These are phyloP conservation scores for Clavispora fructus DNA, from an alignment of 805 yeast genomes.

Conservation along the genomic window DNA sequence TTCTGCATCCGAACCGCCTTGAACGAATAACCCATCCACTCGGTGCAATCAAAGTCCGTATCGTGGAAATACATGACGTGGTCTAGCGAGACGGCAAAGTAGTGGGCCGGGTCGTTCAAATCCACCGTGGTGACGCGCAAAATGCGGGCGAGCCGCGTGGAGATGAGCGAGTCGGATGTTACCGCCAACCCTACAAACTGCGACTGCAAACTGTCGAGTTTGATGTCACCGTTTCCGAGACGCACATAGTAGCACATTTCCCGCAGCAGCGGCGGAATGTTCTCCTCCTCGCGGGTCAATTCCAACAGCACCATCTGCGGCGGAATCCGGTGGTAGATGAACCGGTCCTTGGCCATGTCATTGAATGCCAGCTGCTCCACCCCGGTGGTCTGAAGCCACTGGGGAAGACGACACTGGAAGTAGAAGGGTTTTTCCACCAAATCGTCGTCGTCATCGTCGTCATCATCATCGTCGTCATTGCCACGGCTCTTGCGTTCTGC, in stretches of 20 bases:
- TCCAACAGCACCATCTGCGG: constrained; percentile 27
- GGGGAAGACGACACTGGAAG: constrained; percentile 29
- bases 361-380: constrained; percentile 2
- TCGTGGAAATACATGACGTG: constrained; percentile 65
- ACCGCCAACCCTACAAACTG: constrained; percentile 56
- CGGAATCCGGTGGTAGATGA: constrained; percentile 27
- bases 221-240: constrained; percentile 20
- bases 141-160: constrained; percentile 48
- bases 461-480: constrained; percentile 22
- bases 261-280: constrained; percentile 20
- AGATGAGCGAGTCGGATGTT: constrained; percentile 52
- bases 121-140: constrained; percentile 35
- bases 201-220: constrained; percentile 14
- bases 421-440: constrained; percentile 25
- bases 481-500: constrained; percentile 2
- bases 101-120: constrained; percentile 18
- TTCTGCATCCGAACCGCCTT: constrained; percentile 45
- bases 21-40: constrained; percentile 50
- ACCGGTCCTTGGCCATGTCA: constrained; percentile 4
- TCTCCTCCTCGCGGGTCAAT: constrained; percentile 21
- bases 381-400: constrained; percentile 20
- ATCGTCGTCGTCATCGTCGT: constrained; percentile 21
- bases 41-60: constrained; percentile 34
- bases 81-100: constrained; percentile 57
- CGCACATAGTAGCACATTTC: constrained; percentile 20